A percentile compares a stretch with the other conserved stretches of the same genome.
Conservation (phyloP, 805 yeast genomes). For the Yamadazyma insecticola region DNA sequence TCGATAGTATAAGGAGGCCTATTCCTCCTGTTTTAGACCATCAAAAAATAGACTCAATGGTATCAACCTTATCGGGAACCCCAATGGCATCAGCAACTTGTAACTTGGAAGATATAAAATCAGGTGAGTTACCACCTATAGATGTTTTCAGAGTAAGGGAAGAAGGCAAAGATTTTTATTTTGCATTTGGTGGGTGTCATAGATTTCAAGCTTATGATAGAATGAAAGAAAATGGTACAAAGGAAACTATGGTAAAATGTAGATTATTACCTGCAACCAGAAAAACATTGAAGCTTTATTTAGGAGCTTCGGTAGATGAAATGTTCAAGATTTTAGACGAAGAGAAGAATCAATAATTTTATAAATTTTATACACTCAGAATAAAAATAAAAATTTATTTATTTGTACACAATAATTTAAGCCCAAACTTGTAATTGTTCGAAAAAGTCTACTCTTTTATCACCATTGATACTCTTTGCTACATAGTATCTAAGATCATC, state of each 20-base stretch:
- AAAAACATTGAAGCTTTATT: slow-evolving; percentile 59
- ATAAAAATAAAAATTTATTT: neutral
- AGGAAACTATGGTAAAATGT: slow-evolving; percentile 52
- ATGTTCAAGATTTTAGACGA: slow-evolving; percentile 26
- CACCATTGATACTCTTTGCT: slow-evolving; percentile 32
- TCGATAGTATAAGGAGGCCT: slow-evolving; percentile 68
- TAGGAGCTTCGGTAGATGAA: slow-evolving; percentile 63
- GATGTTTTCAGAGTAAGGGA: slow-evolving; percentile 71
- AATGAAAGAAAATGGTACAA: slow-evolving; percentile 29
- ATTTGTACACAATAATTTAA: slow-evolving; percentile 6
- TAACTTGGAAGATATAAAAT: slow-evolving; percentile 38
- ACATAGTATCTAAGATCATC: slow-evolving; percentile 52
- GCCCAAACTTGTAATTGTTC: slow-evolving; percentile 78
- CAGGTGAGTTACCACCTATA: slow-evolving; percentile 77
- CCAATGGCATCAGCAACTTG: slow-evolving; percentile 68
- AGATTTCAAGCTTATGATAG: slow-evolving; percentile 82
- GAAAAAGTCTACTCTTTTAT: slow-evolving; percentile 58
- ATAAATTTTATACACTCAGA: neutral
- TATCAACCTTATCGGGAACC: slow-evolving; percentile 56
- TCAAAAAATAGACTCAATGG: slow-evolving; percentile 76
- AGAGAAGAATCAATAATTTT: neutral
- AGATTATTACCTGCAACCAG: slow-evolving; percentile 73
- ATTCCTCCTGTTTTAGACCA: slow-evolving; percentile 80
- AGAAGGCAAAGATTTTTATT: slow-evolving; percentile 56
- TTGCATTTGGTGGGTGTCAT: slow-evolving; percentile 91